Base-by-base conservation (phyloP, 768 basidiomycete species). In the Tylopilus intermedius region DNA sequence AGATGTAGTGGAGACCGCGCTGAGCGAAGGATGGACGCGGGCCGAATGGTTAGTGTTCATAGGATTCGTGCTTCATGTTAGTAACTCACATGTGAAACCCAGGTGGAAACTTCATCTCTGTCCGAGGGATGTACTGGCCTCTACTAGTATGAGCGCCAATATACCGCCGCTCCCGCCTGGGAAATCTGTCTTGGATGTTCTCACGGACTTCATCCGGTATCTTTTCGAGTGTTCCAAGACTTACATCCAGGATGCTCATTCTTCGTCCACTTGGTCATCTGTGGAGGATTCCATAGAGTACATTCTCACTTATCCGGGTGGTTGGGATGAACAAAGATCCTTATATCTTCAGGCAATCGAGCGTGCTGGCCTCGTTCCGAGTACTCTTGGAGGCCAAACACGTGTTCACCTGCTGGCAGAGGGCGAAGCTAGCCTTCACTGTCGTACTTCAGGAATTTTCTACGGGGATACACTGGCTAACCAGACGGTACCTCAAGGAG, bases 141-240 rank as follows among this genome's bases (percentile, higher is more conserved):
- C 61, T 42, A 54, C 9, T 63, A 29, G 29, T 29, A 47, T n/a
- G 15, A 47, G 30, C 30, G 9, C 30, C 7, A 30, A 8, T 35
- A 62, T 74, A 9, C 73, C 71, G 0, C 66, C 72, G 4, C 64
- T 65, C 8, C 64, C 64, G 21, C 9, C 24, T 6, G 35, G 46
- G 4, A 47, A 37, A 38, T 47, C 46, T 11, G 24, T 15, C n/a
- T 15, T 38, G 15, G 24, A 38, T 22, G 10, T 47, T 27, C 35
- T 47, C 24, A 18, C 46, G 8, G 46, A 47, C 24, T 47, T 47
- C 4, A 35, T 47, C 33, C 26, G 6, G 11, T 47, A 47, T n/a
- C 22, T 47, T 22, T 47, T 47, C 5, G 3, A 26, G 6, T 64
- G 62, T 24, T 49, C 52, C 40, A 54, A 46, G 6, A 50, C 22